These are phyloP conservation scores for Claviceps citrina DNA, from an alignment of 2,329 filamentous ascomycete genomes.

Conservation along the genomic window DNA sequence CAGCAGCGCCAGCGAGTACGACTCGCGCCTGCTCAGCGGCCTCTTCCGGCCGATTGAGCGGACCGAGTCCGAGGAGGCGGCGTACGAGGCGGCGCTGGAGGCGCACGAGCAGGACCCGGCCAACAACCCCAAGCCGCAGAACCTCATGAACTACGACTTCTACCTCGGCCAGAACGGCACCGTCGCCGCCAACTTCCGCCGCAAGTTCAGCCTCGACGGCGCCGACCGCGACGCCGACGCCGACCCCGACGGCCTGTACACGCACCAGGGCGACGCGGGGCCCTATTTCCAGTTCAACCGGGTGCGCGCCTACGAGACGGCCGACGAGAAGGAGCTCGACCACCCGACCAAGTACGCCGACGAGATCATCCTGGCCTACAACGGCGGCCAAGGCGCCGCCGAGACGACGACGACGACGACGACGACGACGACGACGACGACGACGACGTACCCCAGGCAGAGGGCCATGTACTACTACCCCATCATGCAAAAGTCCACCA, in stretches of 20 bases:
- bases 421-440: no score
- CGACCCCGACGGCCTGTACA: conserved; percentile 40
- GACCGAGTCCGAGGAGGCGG: conserved; percentile 37
- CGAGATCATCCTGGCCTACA: conserved; percentile 44
- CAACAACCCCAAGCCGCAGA: conserved; percentile 39
- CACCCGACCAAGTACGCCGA: conserved; percentile 47
- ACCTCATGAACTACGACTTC: conserved; percentile 50
- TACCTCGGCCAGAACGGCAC: conserved; percentile 38
- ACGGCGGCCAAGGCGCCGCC: no score
- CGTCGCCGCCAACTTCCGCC: conserved; percentile 39
- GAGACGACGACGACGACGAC: no score
- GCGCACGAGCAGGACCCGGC: conserved; percentile 41
- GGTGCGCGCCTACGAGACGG: conserved; percentile 49
- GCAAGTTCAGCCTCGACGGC: conserved; percentile 44
- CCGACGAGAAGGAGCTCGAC: conserved; percentile 39
- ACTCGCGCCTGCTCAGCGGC: conserved; percentile 44
- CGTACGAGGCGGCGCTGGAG: conserved; percentile 34
- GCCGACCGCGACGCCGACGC: conserved; percentile 36
- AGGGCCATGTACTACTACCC: conserved; percentile 54
- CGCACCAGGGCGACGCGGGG: conserved; percentile 29
- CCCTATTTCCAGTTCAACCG: conserved; percentile 46
- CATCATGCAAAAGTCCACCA: conserved; percentile 46
- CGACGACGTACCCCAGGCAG: conserved; percentile 32
- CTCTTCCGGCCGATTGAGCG: conserved; percentile 45
- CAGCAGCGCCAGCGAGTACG: conserved; percentile 34